These are phyloP conservation scores for Irpex sp. DNA, from an alignment of 1,284 basidiomycete genomes.

Conservation along the genomic window DNA sequence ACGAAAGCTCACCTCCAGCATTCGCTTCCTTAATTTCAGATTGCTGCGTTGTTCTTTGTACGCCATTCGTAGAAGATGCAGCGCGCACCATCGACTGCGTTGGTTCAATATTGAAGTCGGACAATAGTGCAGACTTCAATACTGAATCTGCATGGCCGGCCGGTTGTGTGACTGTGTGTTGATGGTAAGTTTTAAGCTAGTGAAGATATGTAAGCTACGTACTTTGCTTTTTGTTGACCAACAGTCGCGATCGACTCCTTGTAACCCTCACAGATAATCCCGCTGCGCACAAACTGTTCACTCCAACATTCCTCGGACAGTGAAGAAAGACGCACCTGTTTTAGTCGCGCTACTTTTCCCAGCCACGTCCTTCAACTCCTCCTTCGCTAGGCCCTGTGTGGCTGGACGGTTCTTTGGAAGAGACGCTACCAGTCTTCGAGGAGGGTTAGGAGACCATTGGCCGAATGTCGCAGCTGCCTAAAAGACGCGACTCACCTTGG, in stretches of 20 bases:
- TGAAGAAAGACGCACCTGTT: not conserved
- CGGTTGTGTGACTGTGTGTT: not conserved
- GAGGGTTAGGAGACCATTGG: no score
- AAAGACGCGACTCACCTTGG: not conserved
- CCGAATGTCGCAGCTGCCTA: not conserved
- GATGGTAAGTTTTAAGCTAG: not conserved
- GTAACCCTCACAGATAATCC: not conserved
- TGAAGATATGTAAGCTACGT: not conserved
- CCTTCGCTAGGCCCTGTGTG: not conserved
- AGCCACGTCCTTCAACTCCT: no score
- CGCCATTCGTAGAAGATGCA: not conserved
- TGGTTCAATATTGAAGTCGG: not conserved
- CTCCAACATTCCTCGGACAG: not conserved
- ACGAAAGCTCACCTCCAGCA: not conserved
- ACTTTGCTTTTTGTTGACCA: not conserved
- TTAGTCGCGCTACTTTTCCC: not conserved
- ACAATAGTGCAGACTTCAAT: not conserved
- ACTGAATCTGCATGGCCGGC: not conserved
- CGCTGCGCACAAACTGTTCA: not conserved
- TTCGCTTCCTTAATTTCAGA: not conserved
- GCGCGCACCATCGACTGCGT: not conserved
- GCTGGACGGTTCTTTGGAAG: not conserved
- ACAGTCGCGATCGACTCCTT: not conserved
- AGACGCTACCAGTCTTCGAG: not conserved
- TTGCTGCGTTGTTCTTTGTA: not conserved